Base-by-base conservation (phyloP, 208 protist species). In the Trypanosoma scelopori region DNA sequence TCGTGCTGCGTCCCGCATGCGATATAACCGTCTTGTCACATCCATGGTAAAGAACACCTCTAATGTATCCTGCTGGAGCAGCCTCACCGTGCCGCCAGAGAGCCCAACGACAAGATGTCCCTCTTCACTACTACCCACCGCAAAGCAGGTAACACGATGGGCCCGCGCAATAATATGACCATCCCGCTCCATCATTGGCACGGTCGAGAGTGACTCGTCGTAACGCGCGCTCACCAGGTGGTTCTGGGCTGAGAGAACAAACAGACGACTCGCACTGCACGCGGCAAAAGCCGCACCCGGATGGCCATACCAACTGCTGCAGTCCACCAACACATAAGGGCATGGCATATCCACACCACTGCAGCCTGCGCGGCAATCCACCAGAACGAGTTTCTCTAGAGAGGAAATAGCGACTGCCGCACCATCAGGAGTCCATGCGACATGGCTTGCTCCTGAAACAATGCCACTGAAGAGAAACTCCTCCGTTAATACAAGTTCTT, bases 31-130 rank as follows among this genome's bases (percentile, higher is more conserved):
- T 39, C 57, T 62, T 2, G 68, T 67, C 3, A 71, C 50, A 58
- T 80, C 57, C 22, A 80, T 13, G 1, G 56, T 72, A 41, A 69
- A 70, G 46, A 80, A 76, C 9, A 80, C 69, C 20, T 76, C 62
- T n/a, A 92, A 71, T 0, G 67, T 79, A 12, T 83, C 81, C n/a
- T 83, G 70, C 45, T 86, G 63, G 15, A 92, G 43, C 22, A 95
- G 61, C 39, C 79, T 74, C 35, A 93, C 50, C 15, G 74, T 76
- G 1, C 89, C 89, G 46, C 79, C 77, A 0, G 82, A 86, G 16
- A 86, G 55, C 5, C 82, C 84, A 0, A 92, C 67, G 6, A 84
- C 59, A 18, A 95, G 47, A 28, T 81, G 22, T 25, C 70, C 65
- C 20, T 78, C 72, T 51, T 71, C 50, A 32, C 74, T 47, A 20